Base-by-base conservation (phyloP, 768 basidiomycete genomes). In the Cantharellus anzutake region DNA sequence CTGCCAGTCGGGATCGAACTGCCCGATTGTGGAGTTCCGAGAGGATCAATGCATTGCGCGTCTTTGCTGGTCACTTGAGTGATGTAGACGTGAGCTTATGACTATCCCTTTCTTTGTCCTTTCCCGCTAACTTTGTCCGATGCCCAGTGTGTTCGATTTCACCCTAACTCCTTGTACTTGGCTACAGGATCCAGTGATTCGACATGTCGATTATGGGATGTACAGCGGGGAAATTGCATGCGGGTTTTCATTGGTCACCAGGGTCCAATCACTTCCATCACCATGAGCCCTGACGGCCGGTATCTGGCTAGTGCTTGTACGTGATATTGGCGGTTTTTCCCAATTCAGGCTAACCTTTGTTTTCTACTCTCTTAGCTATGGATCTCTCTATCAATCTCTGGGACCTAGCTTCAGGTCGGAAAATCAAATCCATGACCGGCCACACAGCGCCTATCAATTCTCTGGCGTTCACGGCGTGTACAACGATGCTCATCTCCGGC, bases 1-100 rank as follows among this genome's bases (percentile, higher is more conserved):
- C 88, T 16, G 93, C 81, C 16, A 93, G 92, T 65, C 75, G 96
- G 58, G 96, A 99, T 70, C 75, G 89, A 61, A 96, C 96, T 3
- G 96, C 96, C 0, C 77, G 93, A 67, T 75, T 99, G 57, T 99
- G 96, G 96, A 90, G 87, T 20, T 93, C 93, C 1, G 96, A 99
- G 67, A 76, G 91, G 61, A 81, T 81, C 5, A 81, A 83, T 3
- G 86, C 91, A 61, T 68, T 98, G 59, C 74, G 96, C 62, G 83
- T 97, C 65, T 98, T 94, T 70, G 92, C 89, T 3, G 96, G 96
- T 0, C 96, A 99, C 73, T 67, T 97, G 64, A 89, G 88, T 65
- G 96, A 99, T 69, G 96, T 99, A 63, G 88, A 98, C 70, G 96
- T 97, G 71, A 69, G 92, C 77, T 51, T 3, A 35, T 41, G 2